Evolutionary conservation across 495 filamentous ascomycete species (phyloP).

Genomic region (Aspergillus affinis): DNA sequence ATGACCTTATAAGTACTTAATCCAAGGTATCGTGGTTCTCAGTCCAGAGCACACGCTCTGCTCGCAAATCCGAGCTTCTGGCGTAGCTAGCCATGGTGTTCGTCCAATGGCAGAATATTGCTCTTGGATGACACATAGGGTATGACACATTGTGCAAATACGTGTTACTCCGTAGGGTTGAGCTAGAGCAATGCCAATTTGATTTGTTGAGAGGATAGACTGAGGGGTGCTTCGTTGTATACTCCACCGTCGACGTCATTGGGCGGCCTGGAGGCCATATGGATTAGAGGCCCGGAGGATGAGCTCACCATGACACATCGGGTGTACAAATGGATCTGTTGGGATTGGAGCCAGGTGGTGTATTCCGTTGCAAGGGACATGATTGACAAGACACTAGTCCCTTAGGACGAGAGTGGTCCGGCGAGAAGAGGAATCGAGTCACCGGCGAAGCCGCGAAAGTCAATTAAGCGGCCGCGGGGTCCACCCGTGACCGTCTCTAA

Average conservation of each 20-base stretch:
- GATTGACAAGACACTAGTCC: background rate
- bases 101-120: no score
- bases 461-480: background rate
- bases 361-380: no score
- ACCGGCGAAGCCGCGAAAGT: background rate
- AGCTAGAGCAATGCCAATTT: background rate
- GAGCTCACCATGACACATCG: no score
- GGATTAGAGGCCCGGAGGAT: no score
- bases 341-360: background rate
- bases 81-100: no score
- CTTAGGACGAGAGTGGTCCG: background rate
- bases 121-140: background rate
- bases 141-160: background rate
- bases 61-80: no score
- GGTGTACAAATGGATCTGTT: background rate
- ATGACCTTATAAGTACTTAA: no score
- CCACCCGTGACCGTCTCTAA: conserved; percentile 1
- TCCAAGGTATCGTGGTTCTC: no score
- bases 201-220: background rate
- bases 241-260: background rate
- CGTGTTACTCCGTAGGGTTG: no score
- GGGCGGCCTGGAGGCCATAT: no score
- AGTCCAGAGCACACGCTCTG: no score
- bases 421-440: background rate
- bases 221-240: background rate